Conservation (phyloP, 2,329 filamentous ascomycete species). For the Hypoxylon rubiginosum region DNA sequence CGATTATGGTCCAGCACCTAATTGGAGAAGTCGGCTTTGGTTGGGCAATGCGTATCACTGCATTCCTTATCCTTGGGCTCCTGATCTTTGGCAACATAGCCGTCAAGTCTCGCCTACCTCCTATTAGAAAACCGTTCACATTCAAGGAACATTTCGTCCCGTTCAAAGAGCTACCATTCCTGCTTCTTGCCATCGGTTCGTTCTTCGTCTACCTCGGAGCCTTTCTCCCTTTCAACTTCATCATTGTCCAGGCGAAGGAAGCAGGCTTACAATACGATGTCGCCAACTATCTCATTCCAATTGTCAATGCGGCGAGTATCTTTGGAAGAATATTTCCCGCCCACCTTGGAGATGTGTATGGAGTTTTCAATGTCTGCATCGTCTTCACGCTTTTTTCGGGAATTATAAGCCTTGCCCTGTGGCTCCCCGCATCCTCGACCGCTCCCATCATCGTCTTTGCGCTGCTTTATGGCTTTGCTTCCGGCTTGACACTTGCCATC, state of each 20-base stretch:
- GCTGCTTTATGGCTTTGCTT: constrained; percentile 77
- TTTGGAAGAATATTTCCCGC: constrained; percentile 33
- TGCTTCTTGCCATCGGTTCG: constrained; percentile 54
- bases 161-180: constrained; percentile 55
- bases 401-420: constrained; percentile 62
- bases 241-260: constrained; percentile 59
- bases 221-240: constrained; percentile 67
- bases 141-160: constrained; percentile 54
- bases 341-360: constrained; percentile 55
- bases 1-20: constrained; percentile 70
- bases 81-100: constrained; percentile 66
- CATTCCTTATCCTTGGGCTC: constrained; percentile 69
- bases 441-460: constrained; percentile 74
- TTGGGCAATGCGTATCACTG: constrained; percentile 69
- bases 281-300: constrained; percentile 65
- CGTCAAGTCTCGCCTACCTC: constrained; percentile 63
- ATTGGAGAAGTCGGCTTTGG: constrained; percentile 66
- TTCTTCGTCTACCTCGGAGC: constrained; percentile 65
- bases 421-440: constrained; percentile 64
- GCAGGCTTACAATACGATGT: constrained; percentile 63
- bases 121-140: constrained; percentile 51
- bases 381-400: constrained; percentile 65
- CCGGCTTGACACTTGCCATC: constrained; percentile 75
- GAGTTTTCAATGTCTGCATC: constrained; percentile 64
- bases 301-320: constrained; percentile 63